Conservation (phyloP, 768 basidiomycete genomes). For the Naematelia encephala region DNA sequence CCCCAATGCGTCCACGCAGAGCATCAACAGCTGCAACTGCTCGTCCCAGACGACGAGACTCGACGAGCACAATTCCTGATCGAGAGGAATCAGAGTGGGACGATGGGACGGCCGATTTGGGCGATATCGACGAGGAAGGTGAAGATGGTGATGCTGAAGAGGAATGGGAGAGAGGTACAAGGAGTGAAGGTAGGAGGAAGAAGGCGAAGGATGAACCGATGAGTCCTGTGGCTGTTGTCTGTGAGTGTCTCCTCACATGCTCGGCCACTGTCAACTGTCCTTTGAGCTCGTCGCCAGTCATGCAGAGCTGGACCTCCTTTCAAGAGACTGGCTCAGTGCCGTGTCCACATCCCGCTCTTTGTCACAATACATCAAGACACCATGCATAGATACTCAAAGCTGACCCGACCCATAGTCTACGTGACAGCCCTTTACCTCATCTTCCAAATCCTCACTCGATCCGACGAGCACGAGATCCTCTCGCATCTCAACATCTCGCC, state of each 20-base stretch:
- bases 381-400: neutral
- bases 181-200: slow-evolving; percentile 1
- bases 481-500: slow-evolving; percentile 18
- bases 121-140: neutral
- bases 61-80: neutral
- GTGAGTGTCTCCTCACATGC: slow-evolving; percentile 21
- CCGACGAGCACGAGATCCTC: slow-evolving; percentile 38
- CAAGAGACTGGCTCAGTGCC: neutral
- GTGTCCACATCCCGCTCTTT: no score
- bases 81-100: neutral
- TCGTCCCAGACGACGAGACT: neutral
- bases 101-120: neutral
- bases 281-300: neutral
- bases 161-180: neutral
- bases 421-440: slow-evolving; percentile 36
- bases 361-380: neutral
- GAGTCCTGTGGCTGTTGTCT: slow-evolving; percentile 34
- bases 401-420: slow-evolving; percentile 32
- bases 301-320: neutral
- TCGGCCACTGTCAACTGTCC: neutral
- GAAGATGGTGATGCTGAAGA: no score
- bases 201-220: slow-evolving; percentile 42
- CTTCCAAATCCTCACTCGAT: slow-evolving; percentile 42
- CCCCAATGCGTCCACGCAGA: neutral
- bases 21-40: neutral